phyloP scores from a whole-genome alignment of 139 green algal genomes.

The Astrephomene gubernaculifera region DNA sequence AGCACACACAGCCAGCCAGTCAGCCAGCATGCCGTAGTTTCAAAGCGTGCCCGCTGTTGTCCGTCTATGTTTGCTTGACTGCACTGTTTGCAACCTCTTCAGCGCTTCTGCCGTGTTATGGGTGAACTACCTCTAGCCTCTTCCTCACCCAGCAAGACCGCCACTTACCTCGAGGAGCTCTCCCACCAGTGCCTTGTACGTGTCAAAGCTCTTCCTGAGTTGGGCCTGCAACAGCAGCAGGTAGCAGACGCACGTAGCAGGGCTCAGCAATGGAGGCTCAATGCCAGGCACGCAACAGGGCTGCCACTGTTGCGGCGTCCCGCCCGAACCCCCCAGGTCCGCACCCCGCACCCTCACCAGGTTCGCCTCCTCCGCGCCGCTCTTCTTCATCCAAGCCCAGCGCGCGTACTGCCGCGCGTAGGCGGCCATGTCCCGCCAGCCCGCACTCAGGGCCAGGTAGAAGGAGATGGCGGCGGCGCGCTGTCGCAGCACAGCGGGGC shows the following conservation, averaged over 20 bases:
- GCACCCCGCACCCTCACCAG: not conserved
- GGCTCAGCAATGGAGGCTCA: not conserved
- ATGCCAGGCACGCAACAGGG: not conserved
- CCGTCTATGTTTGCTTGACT: no score
- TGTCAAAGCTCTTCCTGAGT: not conserved
- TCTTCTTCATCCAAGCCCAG: not conserved
- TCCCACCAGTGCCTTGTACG: not conserved
- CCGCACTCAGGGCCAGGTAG: not conserved
- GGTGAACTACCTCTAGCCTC: not conserved
- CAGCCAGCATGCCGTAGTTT: no score
- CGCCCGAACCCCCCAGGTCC: not conserved
- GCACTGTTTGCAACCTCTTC: no score
- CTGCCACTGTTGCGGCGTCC: not conserved
- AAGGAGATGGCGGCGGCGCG: slow-evolving; percentile 24
- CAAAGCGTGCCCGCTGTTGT: no score
- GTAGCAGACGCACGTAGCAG: not conserved
- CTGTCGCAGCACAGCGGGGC: not conserved
- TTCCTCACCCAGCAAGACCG: not conserved
- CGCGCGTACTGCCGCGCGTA: slow-evolving; percentile 6
- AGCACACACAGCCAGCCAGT: no score
- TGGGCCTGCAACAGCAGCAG: not conserved
- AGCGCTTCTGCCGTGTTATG: no score
- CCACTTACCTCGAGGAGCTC: slow-evolving; percentile 2
- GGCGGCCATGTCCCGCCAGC: not conserved
- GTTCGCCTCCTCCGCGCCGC: not conserved